phyloP scores from a whole-genome alignment of 306 rosid species.

The Alnus rubra region DNA sequence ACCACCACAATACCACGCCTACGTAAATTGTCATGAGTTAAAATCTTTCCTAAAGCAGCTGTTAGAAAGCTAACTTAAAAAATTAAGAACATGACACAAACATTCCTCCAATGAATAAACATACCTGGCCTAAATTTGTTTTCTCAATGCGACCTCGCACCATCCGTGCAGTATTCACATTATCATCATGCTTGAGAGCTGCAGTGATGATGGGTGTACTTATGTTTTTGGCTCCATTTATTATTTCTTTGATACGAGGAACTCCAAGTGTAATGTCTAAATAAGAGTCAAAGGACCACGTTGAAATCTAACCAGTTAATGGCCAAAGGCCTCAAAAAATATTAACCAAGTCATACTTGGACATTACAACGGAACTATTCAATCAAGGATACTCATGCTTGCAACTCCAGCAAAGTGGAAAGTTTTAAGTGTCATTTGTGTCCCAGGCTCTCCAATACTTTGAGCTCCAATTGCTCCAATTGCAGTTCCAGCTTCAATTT shows the following conservation, averaged over 20 bases:
- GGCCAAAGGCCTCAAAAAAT: conserved; percentile 12
- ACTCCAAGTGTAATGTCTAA: conserved; percentile 92
- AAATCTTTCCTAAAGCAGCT: too few species aligned
- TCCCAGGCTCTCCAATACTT: conserved; percentile 99
- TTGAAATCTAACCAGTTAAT: conserved; percentile 27
- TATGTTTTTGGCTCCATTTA: conserved; percentile 70
- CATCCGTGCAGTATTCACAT: conserved; percentile 56
- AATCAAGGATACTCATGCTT: conserved; percentile 97
- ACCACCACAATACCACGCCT: too few species aligned
- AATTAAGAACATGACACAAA: background rate
- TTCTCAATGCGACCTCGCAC: conserved; percentile 91
- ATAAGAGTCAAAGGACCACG: conserved; percentile 47
- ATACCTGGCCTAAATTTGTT: conserved; percentile 88
- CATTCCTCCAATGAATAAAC: conserved; percentile 5
- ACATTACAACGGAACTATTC: conserved; percentile 12
- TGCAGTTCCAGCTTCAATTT: conserved; percentile 88
- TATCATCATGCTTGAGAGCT: conserved; percentile 54
- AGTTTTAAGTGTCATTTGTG: conserved; percentile 94
- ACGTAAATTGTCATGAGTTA: too few species aligned
- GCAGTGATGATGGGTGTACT: conserved; percentile 91
- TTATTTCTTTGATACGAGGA: conserved; percentile 95
- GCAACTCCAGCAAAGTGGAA: conserved; percentile 99
- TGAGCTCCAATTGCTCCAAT: conserved; percentile 97
- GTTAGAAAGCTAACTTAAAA: background rate
- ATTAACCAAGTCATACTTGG: conserved; percentile 7